phyloP scores from a whole-genome alignment of 305 asterid species.

The Stenogyne calaminthoides region DNA sequence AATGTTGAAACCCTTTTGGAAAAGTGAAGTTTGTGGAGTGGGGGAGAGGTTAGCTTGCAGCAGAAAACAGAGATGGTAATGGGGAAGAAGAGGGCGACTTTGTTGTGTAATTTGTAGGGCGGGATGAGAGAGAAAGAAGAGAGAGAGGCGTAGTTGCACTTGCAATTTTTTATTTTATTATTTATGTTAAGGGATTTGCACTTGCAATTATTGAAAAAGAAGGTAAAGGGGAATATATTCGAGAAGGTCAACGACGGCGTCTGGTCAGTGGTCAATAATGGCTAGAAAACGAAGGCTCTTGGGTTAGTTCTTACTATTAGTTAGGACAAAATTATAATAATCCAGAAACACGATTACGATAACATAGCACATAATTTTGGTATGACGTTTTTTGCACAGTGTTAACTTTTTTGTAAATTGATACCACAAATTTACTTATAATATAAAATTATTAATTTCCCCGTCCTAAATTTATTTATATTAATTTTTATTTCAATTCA shows the following conservation, averaged over 20 bases:
- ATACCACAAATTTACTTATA: no score
- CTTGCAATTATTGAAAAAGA: background rate
- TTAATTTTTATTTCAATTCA: no score
- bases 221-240: conserved; percentile 1
- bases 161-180: no score
- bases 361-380: no score
- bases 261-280: conserved; percentile 25
- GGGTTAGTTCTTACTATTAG: background rate
- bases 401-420: no score
- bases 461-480: no score
- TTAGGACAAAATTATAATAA: background rate
- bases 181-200: no score
- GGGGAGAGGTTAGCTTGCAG: background rate
- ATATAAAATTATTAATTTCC: no score
- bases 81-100: background rate
- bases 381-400: no score
- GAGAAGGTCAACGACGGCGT: conserved; percentile 36
- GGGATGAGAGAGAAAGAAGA: background rate
- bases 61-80: background rate
- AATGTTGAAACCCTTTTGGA: background rate
- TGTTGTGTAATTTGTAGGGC: conserved; percentile 17
- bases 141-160: background rate
- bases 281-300: conserved; percentile 12
- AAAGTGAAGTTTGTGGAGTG: no score
- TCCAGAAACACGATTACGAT: no score